Conservation (phyloP, 2,329 filamentous ascomycete genomes). For the Fusarium domesticum region DNA sequence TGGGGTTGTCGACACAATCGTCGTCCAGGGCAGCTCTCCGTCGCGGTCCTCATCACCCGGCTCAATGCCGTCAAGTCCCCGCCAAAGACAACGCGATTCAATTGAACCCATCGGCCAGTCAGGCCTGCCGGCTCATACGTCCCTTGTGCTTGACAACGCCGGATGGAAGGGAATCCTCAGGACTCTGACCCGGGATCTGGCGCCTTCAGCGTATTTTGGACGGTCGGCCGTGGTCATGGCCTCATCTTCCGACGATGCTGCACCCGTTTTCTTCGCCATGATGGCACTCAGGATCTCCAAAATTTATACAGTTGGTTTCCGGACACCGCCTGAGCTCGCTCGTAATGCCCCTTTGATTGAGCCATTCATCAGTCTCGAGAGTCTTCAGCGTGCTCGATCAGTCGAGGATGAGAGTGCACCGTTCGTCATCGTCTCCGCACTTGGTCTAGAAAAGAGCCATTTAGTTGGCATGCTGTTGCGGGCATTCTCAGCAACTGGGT, state of each 20-base stretch:
- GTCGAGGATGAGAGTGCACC: conserved; percentile 56
- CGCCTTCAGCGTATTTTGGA: conserved; percentile 75
- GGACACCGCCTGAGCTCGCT: conserved; percentile 59
- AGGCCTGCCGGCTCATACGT: conserved; percentile 47
- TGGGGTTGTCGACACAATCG: conserved; percentile 78
- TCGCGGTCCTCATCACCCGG: conserved; percentile 44
- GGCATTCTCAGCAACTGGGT: conserved; percentile 55
- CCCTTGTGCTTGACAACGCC: conserved; percentile 75
- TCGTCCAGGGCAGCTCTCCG: conserved; percentile 52
- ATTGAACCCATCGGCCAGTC: conserved; percentile 25
- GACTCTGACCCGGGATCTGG: conserved; percentile 75
- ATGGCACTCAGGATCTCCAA: conserved; percentile 72
- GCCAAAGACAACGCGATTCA: conserved; percentile 34
- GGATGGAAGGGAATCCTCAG: conserved; percentile 83
- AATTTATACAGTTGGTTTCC: conserved; percentile 83
- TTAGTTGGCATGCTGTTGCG: conserved; percentile 75
- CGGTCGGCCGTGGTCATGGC: conserved; percentile 74
- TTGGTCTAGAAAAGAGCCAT: conserved; percentile 74
- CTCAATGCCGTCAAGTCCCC: conserved; percentile 49
- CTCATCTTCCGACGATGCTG: conserved; percentile 69
- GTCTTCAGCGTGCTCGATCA: conserved; percentile 51
- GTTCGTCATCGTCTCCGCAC: conserved; percentile 76
- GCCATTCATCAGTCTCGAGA: conserved; percentile 73
- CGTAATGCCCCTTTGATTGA: conserved; percentile 66
- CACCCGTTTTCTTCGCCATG: conserved; percentile 74